Base-by-base conservation (phyloP, 345 rosid genomes). In the Salix caprea region DNA sequence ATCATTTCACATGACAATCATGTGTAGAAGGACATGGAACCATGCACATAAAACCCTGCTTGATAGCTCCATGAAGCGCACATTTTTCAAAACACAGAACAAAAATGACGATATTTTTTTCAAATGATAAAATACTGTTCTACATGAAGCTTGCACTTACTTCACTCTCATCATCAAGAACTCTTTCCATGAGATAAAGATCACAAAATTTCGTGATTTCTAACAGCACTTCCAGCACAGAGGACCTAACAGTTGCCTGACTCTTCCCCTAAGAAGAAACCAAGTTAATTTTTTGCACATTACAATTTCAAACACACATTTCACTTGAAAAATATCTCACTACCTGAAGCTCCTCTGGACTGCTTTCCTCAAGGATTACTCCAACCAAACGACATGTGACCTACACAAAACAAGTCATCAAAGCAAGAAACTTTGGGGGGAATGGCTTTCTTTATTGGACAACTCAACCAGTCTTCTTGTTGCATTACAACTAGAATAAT, bases 151-250 rank as follows among this genome's bases (percentile, higher is more conserved):
- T 76, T 67, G 58, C 54, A 83, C 94, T 67, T 82, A 94, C 99
- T 87, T 96, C 98, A 44, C 95, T 91, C 79, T 90, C 92, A 62
- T 94, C 94, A 50, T 96, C 97, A 76, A 92, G 84, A 83, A 96
- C 99, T 88, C 99, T 91, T 88, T 96, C 99, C 99, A 96, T 96
- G 76, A 94, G 97, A 88, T 96, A 94, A 54, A 96, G 91, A 84
- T 96, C 99, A 84, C 94, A 94, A 80, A 78, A 89, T 82, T 89
- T 96, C 52, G 97, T 89, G 74, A 96, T 91, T 87, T 96, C 99
- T 85, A 96, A 81, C 34, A 96, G 91, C 76, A 94, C 95, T 85
- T 96, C 98, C 87, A 96, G 81, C 76, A 90, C 97, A 62, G 97
- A 94, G 76, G 97, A 88, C 84, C 84, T 91, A 70, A 96, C 94